Evolutionary conservation across 768 basidiomycete genomes (phyloP).

Genomic region (Macrolepiota albuminosa): DNA sequence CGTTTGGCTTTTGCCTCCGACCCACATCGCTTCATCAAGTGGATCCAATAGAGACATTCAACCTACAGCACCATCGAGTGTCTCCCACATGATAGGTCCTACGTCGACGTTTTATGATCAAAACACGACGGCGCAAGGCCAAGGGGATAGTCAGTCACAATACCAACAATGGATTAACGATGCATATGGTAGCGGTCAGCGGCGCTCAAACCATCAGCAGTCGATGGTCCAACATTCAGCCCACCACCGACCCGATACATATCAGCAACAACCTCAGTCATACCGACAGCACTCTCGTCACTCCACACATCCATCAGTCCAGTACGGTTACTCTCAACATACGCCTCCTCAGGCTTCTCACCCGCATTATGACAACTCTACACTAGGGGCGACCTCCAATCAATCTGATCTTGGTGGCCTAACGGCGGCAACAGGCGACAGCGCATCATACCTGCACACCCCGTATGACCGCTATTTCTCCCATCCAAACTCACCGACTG

Average conservation of each 20-base stretch:
- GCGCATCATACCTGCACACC: constrained; percentile 11
- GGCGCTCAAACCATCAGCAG: constrained; percentile 23
- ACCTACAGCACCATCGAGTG: constrained; percentile 14
- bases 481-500: constrained; percentile 14
- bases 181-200: constrained; percentile 15
- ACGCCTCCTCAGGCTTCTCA: constrained; percentile 20
- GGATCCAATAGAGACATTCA: constrained; percentile 9
- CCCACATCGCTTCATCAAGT: constrained; percentile 14
- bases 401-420: constrained; percentile 15
- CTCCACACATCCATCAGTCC: constrained; percentile 18
- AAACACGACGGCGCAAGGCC: constrained; percentile 26
- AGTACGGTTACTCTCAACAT: constrained; percentile 22
- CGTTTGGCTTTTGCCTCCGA: constrained; percentile 10
- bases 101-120: constrained; percentile 52
- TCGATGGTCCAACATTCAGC: constrained; percentile 16
- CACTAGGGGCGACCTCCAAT: constrained; percentile 16
- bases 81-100: constrained; percentile 47
- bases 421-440: constrained; percentile 1
- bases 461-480: constrained; percentile 12
- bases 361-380: constrained; percentile 20
- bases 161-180: constrained; percentile 41
- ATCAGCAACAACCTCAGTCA: constrained; percentile 16
- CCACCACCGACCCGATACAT: constrained; percentile 14
- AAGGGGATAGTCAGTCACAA: constrained; percentile 24
- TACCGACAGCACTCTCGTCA: constrained; percentile 17